These are phyloP conservation scores for Alternaria ventricosa DNA, from an alignment of 2,329 filamentous ascomycete genomes.

Conservation along the genomic window DNA sequence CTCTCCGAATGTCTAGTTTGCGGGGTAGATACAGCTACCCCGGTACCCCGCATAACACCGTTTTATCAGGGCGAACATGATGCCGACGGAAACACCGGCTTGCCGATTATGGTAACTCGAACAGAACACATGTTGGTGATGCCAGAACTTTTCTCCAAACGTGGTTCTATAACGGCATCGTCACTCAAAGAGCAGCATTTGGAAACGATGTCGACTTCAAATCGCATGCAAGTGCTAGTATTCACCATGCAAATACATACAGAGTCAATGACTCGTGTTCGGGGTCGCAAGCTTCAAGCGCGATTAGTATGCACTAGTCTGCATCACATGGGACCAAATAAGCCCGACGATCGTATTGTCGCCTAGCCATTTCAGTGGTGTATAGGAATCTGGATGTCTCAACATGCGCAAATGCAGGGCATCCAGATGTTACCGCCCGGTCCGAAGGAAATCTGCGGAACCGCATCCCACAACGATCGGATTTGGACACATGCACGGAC, in stretches of 20 bases:
- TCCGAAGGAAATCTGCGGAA: slow-evolving; percentile 5
- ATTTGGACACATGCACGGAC: not conserved
- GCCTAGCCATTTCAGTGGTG: not conserved
- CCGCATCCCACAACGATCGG: not conserved
- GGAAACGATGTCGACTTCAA: not conserved
- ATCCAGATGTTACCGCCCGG: slow-evolving; percentile 1
- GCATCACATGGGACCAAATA: not conserved
- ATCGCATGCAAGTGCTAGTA: not conserved
- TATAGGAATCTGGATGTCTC: not conserved
- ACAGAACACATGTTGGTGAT: not conserved
- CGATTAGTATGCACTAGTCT: not conserved
- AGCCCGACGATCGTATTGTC: not conserved
- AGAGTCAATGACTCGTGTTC: not conserved
- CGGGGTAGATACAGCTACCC: slow-evolving; percentile 21
- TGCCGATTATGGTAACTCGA: slow-evolving; percentile 5
- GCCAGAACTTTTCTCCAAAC: not conserved
- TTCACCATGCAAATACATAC: not conserved
- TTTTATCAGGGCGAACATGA: not conserved
- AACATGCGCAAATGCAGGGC: not conserved
- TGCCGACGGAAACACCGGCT: slow-evolving; percentile 1
- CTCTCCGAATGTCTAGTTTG: slow-evolving; percentile 22
- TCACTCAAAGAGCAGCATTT: not conserved
- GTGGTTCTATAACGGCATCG: not conserved
- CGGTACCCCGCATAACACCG: slow-evolving; percentile 26
- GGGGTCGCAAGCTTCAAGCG: not conserved